Percentiles rank a stretch among this genome's conserved stretches.
Conservation (phyloP, 2,329 filamentous ascomycete genomes). For the Talaromyces sp. region DNA sequence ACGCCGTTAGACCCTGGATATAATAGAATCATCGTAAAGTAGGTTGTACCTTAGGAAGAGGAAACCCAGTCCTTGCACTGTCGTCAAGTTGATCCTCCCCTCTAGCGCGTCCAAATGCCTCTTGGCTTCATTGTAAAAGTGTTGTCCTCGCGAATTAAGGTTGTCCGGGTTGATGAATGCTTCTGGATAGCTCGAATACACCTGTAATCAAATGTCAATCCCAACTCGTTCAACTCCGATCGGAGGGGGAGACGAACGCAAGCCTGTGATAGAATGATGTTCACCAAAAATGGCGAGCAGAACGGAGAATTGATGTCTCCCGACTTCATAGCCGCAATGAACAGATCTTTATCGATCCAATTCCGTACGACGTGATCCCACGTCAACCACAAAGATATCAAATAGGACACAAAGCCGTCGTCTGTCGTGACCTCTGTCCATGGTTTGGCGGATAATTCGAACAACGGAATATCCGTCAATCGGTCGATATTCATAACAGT, state of each 20-base stretch:
- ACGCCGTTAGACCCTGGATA: background rate
- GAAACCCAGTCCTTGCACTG: slow-evolving; percentile 30
- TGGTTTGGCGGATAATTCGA: slow-evolving; percentile 26
- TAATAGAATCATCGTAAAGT: background rate
- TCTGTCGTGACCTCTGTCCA: slow-evolving; percentile 36
- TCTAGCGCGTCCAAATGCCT: slow-evolving; percentile 30
- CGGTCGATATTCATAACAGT: slow-evolving; percentile 22
- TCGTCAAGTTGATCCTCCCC: slow-evolving; percentile 27
- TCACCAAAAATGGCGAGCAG: slow-evolving; percentile 38
- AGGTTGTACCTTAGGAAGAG: slow-evolving; percentile 22
- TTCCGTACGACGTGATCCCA: slow-evolving; percentile 33
- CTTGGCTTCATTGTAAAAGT: slow-evolving; percentile 34
- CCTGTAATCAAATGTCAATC: slow-evolving; percentile 15
- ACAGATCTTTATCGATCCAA: slow-evolving; percentile 33
- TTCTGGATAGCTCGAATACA: slow-evolving; percentile 30
- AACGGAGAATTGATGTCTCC: slow-evolving; percentile 29
- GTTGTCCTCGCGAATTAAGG: slow-evolving; percentile 27
- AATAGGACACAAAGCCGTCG: slow-evolving; percentile 33
- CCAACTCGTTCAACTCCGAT: background rate
- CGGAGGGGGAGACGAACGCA: slow-evolving; percentile 29
- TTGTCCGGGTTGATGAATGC: slow-evolving; percentile 28
- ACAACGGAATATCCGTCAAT: slow-evolving; percentile 22
- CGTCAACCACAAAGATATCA: slow-evolving; percentile 36
- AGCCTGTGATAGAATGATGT: slow-evolving; percentile 35
- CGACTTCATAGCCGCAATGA: slow-evolving; percentile 32